These are phyloP conservation scores for Brachypodium distachyon DNA, from an alignment of 202 grass and related monocot genomes.

Conservation along the genomic window DNA sequence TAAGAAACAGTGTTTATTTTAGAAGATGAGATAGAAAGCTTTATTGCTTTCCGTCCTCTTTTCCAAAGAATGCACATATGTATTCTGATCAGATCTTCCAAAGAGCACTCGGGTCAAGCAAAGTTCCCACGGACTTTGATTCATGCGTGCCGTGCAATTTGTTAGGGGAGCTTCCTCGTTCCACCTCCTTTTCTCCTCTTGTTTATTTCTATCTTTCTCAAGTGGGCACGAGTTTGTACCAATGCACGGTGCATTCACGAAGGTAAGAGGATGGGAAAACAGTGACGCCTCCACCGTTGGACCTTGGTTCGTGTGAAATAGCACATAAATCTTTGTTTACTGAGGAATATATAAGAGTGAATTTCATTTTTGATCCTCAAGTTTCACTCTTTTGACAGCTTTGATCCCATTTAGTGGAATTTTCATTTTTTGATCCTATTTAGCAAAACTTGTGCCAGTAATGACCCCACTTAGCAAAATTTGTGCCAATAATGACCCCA, in stretches of 20 bases:
- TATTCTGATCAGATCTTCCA: slow-evolving; percentile 9
- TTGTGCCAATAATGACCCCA: too few relatives aligned
- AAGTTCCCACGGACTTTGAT: slow-evolving; percentile 3
- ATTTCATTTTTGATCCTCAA: too few relatives aligned
- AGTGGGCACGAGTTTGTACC: background rate
- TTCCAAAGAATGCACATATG: too few relatives aligned
- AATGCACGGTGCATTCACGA: background rate
- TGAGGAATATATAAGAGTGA: too few relatives aligned
- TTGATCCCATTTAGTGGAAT: too few relatives aligned
- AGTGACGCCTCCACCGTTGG: background rate
- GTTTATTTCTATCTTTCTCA: slow-evolving; percentile 8
- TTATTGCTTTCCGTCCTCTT: too few relatives aligned
- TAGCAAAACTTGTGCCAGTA: too few relatives aligned
- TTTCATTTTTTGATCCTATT: too few relatives aligned
- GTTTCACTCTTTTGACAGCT: too few relatives aligned
- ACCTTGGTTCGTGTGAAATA: background rate
- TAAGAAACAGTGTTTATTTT: too few relatives aligned
- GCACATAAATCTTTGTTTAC: background rate
- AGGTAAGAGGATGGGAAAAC: background rate
- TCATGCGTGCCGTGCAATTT: background rate
- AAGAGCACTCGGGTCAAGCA: background rate
- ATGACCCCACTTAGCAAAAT: too few relatives aligned
- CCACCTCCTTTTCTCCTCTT: background rate
- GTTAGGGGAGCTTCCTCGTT: background rate
- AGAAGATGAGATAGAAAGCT: too few relatives aligned